Conservation (phyloP, 768 basidiomycete species). For the Sporobolomyces pararoseus region DNA sequence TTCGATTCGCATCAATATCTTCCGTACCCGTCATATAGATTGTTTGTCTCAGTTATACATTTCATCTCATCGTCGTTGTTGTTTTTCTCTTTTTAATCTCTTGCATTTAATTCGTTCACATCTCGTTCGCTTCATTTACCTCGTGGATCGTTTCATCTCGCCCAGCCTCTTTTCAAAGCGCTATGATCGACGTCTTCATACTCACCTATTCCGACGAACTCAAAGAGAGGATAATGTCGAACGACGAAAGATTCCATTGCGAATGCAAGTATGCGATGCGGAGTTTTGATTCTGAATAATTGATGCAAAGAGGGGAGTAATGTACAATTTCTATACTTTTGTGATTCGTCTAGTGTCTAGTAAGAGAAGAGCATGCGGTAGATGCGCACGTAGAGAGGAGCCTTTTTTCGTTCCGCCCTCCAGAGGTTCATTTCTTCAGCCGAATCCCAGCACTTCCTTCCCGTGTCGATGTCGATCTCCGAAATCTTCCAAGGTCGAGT, state of each 20-base stretch:
- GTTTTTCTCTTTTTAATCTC: not conserved
- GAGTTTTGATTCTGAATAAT: not conserved
- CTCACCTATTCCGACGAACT: too few species aligned
- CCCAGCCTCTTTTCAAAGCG: too few species aligned
- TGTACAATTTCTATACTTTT: not conserved
- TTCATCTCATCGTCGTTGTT: not conserved
- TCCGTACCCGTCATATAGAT: not conserved
- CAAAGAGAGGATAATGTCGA: too few species aligned
- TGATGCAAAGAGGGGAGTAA: not conserved
- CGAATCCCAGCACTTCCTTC: conserved; percentile 41
- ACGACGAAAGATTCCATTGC: too few species aligned
- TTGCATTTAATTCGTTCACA: conserved; percentile 1
- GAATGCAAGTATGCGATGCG: too few species aligned
- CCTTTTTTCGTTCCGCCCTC: conserved; percentile 34
- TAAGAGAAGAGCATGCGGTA: conserved; percentile 40
- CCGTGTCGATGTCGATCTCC: conserved; percentile 46
- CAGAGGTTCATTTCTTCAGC: conserved; percentile 42
- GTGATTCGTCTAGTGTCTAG: not conserved
- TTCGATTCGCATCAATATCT: not conserved
- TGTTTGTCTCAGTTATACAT: not conserved
- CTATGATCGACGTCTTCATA: too few species aligned
- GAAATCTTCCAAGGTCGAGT: conserved; percentile 24
- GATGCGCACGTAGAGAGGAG: conserved; percentile 29
- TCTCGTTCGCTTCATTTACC: too few species aligned
- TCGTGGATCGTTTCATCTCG: too few species aligned